phyloP scores from a whole-genome alignment of 352 stramenopile species.

The Aphanomyces cochlioides region DNA sequence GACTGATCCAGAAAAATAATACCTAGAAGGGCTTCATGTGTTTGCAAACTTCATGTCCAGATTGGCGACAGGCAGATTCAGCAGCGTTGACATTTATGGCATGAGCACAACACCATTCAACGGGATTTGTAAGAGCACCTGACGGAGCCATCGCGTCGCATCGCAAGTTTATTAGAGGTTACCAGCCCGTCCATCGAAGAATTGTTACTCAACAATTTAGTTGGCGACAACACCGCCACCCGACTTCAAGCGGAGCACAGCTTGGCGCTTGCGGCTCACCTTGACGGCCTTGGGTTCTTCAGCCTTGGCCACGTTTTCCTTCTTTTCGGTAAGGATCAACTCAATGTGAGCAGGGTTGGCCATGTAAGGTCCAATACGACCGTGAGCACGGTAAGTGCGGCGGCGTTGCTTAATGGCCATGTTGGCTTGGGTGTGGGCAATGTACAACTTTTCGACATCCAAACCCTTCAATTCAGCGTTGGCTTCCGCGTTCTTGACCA shows the following conservation, averaged over 20 bases:
- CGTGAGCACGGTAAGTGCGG: conserved; percentile 98
- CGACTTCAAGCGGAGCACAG: conserved; percentile 86
- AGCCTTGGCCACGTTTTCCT: conserved; percentile 90
- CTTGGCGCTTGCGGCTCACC: conserved; percentile 85
- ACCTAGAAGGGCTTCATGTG: too few species aligned
- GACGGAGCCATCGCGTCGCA: conserved; percentile 28
- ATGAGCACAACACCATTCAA: too few species aligned
- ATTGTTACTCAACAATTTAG: conserved; percentile 36
- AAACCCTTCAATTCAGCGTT: conserved; percentile 99
- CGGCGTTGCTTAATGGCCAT: conserved; percentile 96
- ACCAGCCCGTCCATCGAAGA: conserved; percentile 19
- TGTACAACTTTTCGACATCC: conserved; percentile 94
- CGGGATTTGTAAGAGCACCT: too few species aligned
- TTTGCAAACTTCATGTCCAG: too few species aligned
- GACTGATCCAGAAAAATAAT: too few species aligned
- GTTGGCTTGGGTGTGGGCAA: conserved; percentile 98
- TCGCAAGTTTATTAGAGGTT: conserved; percentile 31
- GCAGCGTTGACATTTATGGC: too few species aligned
- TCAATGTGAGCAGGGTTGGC: conserved; percentile 99
- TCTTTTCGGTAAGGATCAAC: conserved; percentile 97
- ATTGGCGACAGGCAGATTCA: too few species aligned
- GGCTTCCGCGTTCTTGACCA: conserved; percentile 98
- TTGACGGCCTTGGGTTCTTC: conserved; percentile 74
- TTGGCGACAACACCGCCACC: conserved; percentile 75
- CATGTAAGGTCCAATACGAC: conserved; percentile 98